Evolutionary conservation across 169 alveolate genomes (phyloP).

Genomic region (Perkinsus olseni): DNA sequence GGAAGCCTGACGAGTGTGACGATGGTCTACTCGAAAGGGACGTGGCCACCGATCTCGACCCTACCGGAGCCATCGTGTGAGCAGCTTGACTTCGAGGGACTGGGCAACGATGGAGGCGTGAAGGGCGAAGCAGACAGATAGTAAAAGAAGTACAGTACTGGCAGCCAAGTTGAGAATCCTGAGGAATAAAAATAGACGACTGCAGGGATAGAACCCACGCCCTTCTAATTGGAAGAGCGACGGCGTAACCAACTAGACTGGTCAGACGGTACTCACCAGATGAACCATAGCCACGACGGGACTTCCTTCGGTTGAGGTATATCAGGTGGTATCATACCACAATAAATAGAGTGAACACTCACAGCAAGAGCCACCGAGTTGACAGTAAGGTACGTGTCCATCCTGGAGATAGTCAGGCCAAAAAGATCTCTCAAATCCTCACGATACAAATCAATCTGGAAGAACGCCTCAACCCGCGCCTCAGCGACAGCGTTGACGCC

Average conservation of each 20-base stretch:
- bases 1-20: neutral
- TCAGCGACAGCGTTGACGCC: neutral
- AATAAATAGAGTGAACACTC: neutral
- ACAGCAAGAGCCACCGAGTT: neutral
- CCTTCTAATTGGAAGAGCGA: too few species aligned
- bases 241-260: too few species aligned
- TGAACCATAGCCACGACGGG: neutral
- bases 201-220: neutral
- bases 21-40: too few species aligned
- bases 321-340: neutral
- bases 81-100: neutral
- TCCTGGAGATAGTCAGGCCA: neutral
- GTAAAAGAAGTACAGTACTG: neutral
- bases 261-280: neutral
- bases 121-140: neutral
- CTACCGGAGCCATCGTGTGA: neutral
- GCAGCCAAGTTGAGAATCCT: neutral
- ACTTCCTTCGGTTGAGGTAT: neutral
- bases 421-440: neutral
- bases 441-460: neutral
- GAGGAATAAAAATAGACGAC: neutral
- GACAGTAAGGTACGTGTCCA: neutral
- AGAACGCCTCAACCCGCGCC: neutral
- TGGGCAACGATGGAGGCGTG: constrained; percentile 10
- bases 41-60: neutral